Percentiles rank a stretch among this genome's conserved stretches.
phyloP scores from a whole-genome alignment of 495 filamentous ascomycete species.

The Penicillium bialowiezense region DNA sequence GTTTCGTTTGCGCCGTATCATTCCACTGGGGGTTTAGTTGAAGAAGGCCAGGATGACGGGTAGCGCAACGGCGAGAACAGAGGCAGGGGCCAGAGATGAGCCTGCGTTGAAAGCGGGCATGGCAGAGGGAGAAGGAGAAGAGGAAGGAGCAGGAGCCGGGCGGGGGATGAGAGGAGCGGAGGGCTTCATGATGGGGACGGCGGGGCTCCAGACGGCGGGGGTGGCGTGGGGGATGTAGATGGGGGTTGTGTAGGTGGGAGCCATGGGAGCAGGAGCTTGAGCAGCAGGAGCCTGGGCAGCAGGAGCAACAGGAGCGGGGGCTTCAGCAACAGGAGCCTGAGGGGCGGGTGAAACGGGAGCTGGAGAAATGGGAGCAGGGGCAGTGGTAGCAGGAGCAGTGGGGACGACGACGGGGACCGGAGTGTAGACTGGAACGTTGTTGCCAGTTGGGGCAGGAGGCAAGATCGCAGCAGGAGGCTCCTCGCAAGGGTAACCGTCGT shows the following conservation, averaged over 20 bases:
- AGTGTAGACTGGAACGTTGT: not conserved
- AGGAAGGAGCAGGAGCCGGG: conserved; percentile 15
- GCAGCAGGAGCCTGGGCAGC: conserved; percentile 3
- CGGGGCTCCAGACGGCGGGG: conserved; percentile 10
- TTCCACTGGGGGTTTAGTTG: conserved; percentile 8
- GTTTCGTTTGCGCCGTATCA: not conserved
- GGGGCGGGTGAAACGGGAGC: no score
- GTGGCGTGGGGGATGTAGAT: conserved; percentile 16
- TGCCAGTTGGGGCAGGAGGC: not conserved
- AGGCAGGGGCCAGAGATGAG: conserved; percentile 20
- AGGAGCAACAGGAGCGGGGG: conserved; percentile 9
- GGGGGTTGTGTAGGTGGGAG: conserved; percentile 21
- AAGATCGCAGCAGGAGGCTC: conserved; percentile 14
- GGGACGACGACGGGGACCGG: conserved; percentile 2
- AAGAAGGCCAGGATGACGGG: conserved; percentile 22
- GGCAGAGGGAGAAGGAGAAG: not conserved
- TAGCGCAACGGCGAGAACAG: conserved; percentile 15
- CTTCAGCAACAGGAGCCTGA: no score
- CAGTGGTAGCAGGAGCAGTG: conserved; percentile 4
- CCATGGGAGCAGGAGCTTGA: conserved; percentile 13
- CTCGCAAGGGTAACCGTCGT: conserved; percentile 20
- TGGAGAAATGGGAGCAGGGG: not conserved
- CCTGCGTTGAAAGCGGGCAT: conserved; percentile 22
- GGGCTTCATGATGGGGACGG: conserved; percentile 5
- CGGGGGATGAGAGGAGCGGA: conserved; percentile 23